Conservation (phyloP, 352 stramenopile genomes). For the Lagenidium sp. region DNA sequence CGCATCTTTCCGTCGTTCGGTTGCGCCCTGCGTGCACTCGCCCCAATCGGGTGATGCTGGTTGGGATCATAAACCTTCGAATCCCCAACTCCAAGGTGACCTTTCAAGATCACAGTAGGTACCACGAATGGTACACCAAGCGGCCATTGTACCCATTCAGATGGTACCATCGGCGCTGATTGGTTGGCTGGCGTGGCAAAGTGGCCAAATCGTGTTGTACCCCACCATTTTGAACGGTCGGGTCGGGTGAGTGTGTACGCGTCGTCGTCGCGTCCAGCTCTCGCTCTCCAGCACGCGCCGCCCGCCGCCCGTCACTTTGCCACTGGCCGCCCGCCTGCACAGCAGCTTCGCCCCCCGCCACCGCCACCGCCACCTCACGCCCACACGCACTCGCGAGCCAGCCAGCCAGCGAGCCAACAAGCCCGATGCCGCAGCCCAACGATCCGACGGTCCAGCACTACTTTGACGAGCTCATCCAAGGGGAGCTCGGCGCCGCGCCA, state of each 20-base stretch:
- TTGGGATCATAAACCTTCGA: too few species aligned
- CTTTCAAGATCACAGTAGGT: neutral
- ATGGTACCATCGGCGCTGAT: neutral
- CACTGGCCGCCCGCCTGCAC: too few species aligned
- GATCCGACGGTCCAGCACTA: constrained; percentile 35
- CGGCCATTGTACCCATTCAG: neutral
- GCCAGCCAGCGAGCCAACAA: neutral
- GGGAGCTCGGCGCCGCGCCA: constrained; percentile 34
- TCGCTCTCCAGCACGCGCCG: neutral
- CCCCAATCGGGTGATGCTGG: too few species aligned
- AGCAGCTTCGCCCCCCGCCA: too few species aligned
- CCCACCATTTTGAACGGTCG: constrained; percentile 3
- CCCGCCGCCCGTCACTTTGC: neutral
- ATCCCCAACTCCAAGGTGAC: neutral
- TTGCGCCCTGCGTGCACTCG: too few species aligned
- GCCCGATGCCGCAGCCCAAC: constrained; percentile 30
- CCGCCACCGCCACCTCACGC: too few species aligned
- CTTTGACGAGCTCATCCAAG: constrained; percentile 51
- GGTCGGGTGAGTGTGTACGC: constrained; percentile 1
- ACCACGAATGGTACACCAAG: too few species aligned
- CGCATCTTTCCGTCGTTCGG: neutral
- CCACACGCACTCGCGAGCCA: too few species aligned
- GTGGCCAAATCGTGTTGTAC: constrained; percentile 6
- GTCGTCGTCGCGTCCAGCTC: neutral
- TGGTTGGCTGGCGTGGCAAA: neutral